Conservation (phyloP, 2,329 filamentous ascomycete species). For the Penicillium sp. region DNA sequence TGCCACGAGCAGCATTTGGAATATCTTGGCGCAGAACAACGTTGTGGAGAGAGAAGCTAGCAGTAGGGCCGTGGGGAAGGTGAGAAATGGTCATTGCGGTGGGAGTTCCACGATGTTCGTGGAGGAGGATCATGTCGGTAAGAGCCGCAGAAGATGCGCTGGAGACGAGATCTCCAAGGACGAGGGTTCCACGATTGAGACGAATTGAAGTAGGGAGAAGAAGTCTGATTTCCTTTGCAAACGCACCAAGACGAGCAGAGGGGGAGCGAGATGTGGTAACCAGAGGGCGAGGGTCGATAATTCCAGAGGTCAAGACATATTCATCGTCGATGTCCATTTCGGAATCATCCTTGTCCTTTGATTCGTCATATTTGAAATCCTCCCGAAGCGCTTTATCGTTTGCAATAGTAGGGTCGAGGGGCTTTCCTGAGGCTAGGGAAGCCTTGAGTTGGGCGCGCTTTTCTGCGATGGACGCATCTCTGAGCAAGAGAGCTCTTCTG, state of each 20-base stretch:
- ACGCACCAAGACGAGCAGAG: conserved; percentile 79
- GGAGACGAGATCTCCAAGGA: conserved; percentile 80
- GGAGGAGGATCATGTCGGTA: conserved; percentile 81
- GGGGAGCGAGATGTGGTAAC: conserved; percentile 91
- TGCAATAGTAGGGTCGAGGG: conserved; percentile 77
- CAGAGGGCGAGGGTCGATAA: conserved; percentile 84
- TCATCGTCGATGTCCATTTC: conserved; percentile 87
- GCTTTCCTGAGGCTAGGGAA: conserved; percentile 85
- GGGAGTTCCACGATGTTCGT: conserved; percentile 90
- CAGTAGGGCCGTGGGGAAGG: conserved; percentile 84
- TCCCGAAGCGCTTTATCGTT: conserved; percentile 82
- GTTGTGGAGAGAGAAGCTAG: conserved; percentile 87
- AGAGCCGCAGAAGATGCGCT: conserved; percentile 80
- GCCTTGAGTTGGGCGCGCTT: conserved; percentile 85
- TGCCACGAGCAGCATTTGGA: conserved; percentile 81
- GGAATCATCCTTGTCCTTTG: conserved; percentile 68
- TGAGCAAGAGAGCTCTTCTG: conserved; percentile 79
- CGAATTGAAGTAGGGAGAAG: conserved; percentile 83
- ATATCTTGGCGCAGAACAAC: conserved; percentile 92
- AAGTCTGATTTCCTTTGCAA: conserved; percentile 87
- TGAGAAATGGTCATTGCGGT: conserved; percentile 87
- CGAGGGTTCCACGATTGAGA: conserved; percentile 86
- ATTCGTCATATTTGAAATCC: conserved; percentile 94
- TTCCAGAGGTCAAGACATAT: conserved; percentile 85
- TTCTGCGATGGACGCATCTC: conserved; percentile 89